These are phyloP conservation scores for Phylloporus sp. DNA, from an alignment of 768 basidiomycete species.

Conservation along the genomic window DNA sequence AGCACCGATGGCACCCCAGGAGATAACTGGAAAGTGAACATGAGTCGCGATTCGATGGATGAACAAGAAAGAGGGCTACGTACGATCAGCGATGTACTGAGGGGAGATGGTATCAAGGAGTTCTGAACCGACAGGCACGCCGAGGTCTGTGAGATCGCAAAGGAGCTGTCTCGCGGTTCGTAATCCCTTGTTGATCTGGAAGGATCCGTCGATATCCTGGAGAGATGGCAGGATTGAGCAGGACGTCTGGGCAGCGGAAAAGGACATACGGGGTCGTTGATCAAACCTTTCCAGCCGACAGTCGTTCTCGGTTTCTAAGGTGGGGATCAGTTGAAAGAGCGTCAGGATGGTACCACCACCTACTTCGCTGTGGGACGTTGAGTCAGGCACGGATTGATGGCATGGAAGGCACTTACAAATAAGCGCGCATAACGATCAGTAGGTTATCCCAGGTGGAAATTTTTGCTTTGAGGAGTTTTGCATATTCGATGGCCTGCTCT, in stretches of 20 bases:
- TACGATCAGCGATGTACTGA: conserved; percentile 77
- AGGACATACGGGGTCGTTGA: conserved; percentile 67
- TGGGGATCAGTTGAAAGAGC: conserved; percentile 7
- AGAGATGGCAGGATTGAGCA: background rate
- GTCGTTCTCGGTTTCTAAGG: conserved; percentile 91
- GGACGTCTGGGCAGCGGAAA: background rate
- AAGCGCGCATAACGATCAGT: conserved; percentile 92
- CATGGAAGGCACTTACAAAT: conserved; percentile 67
- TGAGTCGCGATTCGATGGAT: background rate
- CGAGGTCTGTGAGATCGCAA: conserved; percentile 83
- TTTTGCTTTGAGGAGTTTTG: conserved; percentile 63
- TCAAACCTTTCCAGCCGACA: conserved; percentile 95
- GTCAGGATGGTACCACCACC: background rate
- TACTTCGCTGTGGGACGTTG: conserved; percentile 43
- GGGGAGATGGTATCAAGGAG: conserved; percentile 83
- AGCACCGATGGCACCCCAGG: conserved; percentile 96
- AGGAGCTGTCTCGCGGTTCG: conserved; percentile 83
- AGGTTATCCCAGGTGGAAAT: conserved; percentile 68
- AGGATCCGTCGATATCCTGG: conserved; percentile 83
- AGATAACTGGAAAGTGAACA: conserved; percentile 46
- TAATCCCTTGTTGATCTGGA: conserved; percentile 95
- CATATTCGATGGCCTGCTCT: conserved; percentile 81
- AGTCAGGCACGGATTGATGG: conserved; percentile 20
- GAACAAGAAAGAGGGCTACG: conserved; percentile 17
- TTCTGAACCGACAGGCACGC: conserved; percentile 92